phyloP scores from a whole-genome alignment of 805 yeast genomes.

The Candida nanaspora region DNA sequence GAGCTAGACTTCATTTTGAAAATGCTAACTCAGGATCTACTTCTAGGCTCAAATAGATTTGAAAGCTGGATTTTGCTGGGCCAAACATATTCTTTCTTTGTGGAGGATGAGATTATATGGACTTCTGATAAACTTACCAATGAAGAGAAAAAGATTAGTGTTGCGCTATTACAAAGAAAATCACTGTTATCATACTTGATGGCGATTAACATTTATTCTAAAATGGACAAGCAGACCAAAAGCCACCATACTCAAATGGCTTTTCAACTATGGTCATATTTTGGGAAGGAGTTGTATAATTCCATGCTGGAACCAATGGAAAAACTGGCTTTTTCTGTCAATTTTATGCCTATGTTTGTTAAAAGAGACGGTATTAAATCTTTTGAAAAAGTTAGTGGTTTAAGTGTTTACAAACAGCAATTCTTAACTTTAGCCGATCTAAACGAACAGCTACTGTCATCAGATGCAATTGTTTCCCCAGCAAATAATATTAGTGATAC shows the following conservation, averaged over 20 bases:
- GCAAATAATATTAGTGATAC: too few species aligned
- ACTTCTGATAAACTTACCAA: constrained; percentile 74
- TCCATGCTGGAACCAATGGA: constrained; percentile 60
- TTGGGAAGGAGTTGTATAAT: constrained; percentile 52
- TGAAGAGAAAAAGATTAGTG: constrained; percentile 48
- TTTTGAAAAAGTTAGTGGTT: constrained; percentile 3
- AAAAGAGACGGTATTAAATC: constrained; percentile 18
- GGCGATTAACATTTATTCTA: constrained; percentile 47
- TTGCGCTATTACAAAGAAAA: constrained; percentile 61
- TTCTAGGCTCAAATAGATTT: constrained; percentile 56
- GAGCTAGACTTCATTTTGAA: constrained; percentile 72
- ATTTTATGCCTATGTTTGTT: constrained; percentile 28
- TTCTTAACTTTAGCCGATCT: too few species aligned
- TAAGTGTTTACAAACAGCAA: background rate
- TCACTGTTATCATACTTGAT: constrained; percentile 67
- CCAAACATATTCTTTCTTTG: constrained; percentile 67
- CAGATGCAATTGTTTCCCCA: background rate
- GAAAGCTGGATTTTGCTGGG: constrained; percentile 88
- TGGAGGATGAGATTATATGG: constrained; percentile 90
- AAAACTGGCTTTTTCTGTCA: constrained; percentile 46
- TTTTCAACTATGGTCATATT: constrained; percentile 40
- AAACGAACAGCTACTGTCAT: background rate
- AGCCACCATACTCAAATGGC: constrained; percentile 28
- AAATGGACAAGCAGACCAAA: constrained; percentile 11
- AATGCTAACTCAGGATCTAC: constrained; percentile 58